Conservation (phyloP, 140 eudicot genomes). For the Flaveria floridana region DNA sequence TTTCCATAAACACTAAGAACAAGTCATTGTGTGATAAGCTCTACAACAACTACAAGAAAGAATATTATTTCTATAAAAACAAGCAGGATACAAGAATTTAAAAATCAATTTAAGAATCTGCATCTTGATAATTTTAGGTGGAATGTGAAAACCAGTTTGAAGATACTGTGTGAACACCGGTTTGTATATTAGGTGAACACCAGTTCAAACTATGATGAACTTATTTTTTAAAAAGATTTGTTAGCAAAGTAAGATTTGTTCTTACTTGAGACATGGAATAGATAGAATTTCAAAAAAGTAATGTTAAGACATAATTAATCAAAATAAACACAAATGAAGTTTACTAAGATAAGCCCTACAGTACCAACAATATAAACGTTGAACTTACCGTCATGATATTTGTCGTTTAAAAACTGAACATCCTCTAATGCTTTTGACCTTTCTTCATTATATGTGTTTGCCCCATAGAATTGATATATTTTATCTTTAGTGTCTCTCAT, state of each 20-base stretch:
- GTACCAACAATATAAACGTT: too few species aligned
- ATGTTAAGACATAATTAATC: too few species aligned
- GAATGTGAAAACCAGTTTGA: slow-evolving; percentile 46
- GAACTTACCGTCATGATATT: too few species aligned
- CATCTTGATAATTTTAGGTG: slow-evolving; percentile 57
- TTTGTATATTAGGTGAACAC: too few species aligned
- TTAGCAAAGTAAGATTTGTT: too few species aligned
- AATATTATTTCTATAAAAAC: not conserved
- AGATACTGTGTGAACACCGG: slow-evolving; percentile 41
- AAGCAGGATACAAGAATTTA: not conserved
- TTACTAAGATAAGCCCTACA: too few species aligned
- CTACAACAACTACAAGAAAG: slow-evolving; percentile 31
- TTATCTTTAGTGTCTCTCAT: slow-evolving; percentile 87
- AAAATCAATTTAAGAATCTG: not conserved
- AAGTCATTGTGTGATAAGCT: slow-evolving; percentile 29
- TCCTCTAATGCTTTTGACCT: slow-evolving; percentile 85
- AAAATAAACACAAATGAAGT: too few species aligned
- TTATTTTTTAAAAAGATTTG: too few species aligned
- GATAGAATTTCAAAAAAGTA: too few species aligned
- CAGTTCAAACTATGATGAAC: too few species aligned
- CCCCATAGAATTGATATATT: slow-evolving; percentile 82
- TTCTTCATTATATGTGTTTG: slow-evolving; percentile 75
- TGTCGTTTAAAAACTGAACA: slow-evolving; percentile 36
- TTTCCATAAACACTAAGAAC: too few species aligned
- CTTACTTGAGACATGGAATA: too few species aligned